Percentiles rank a stretch among this genome's conserved stretches.
phyloP scores from a whole-genome alignment of 108 stramenopile species.

The Hondaea fermentalgiana region DNA sequence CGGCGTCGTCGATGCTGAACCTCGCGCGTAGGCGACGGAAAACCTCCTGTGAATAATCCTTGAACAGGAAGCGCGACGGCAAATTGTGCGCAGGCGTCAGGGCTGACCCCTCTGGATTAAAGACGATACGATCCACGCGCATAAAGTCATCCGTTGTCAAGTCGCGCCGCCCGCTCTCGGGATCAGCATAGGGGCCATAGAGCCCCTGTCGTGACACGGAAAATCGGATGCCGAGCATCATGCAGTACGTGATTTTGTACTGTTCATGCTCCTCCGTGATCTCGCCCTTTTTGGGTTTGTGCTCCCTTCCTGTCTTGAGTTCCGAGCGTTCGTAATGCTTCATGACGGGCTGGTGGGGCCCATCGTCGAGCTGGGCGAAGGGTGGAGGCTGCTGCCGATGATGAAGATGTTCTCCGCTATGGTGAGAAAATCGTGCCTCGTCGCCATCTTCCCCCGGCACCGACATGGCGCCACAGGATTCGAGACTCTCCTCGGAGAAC shows the following conservation, averaged over 20 bases:
- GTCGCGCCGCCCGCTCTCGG: not conserved
- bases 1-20: slow-evolving; percentile 81
- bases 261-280: slow-evolving; percentile 87
- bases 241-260: slow-evolving; percentile 84
- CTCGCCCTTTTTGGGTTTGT: slow-evolving; percentile 59
- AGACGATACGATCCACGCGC: slow-evolving; percentile 59
- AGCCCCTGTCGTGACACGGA: slow-evolving; percentile 51
- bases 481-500: not conserved
- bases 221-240: slow-evolving; percentile 89
- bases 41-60: slow-evolving; percentile 80
- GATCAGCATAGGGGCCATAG: slow-evolving; percentile 30
- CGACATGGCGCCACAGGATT: not conserved
- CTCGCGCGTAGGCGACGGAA: slow-evolving; percentile 75
- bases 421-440: too few relatives aligned
- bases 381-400: too few relatives aligned
- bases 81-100: slow-evolving; percentile 86
- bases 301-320: not conserved
- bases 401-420: too few relatives aligned
- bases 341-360: not conserved
- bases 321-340: not conserved
- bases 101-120: slow-evolving; percentile 70
- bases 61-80: slow-evolving; percentile 96
- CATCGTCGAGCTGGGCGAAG: not conserved
- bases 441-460: too few relatives aligned
- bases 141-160: slow-evolving; percentile 65